Base-by-base conservation (phyloP, 805 yeast species). In the Zygoascus biomembranicola region DNA sequence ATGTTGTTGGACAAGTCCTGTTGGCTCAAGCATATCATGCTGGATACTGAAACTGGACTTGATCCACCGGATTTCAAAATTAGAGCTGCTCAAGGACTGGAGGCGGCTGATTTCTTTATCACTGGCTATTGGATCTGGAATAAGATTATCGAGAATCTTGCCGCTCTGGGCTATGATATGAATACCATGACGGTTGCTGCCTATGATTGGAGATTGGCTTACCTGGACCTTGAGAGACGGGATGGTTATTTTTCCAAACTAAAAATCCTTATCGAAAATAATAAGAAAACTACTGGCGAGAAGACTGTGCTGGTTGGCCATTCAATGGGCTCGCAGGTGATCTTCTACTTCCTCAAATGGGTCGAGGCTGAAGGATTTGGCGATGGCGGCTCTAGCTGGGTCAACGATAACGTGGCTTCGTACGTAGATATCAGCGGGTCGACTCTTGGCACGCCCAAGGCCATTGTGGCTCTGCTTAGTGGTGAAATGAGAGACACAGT, bases 81-180 rank as follows among this genome's bases (percentile, higher is more conserved):
- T 26, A 74, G 99, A 53, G 95, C 98, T 0, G 92, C 97, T 0
- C 96, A 87, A 66, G 99, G 99, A 0, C 87, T 94, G 67, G 97
- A 90, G 62, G 94, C 97, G 0, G 94, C 97, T 0, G 99, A 94
- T 69, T 94, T 89, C 69, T 94, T 94, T 64, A 82, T 94, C 69
- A 87, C 97, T 2, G 99, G 99, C 0, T 94, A 94, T 68, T 94
- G 99, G 99, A 88, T 94, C 63, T 94, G 99, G 99, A 89, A 88
- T 66, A 94, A 94, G 66, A 80, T 94, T 51, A 74, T 94, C n/a
- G 96, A 92, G 68, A 94, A 94, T 63, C 73, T 94, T 59, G 95
- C 97, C 2, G 97, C 88, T 0, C 80, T 94, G 56, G 97, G 97
- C 0, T 94, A 94, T 69, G 96, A 88, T 48, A 92, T 97, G 1